Evolutionary conservation across 129 eudicot genomes (phyloP).

Genomic region (Flaveria robusta): DNA sequence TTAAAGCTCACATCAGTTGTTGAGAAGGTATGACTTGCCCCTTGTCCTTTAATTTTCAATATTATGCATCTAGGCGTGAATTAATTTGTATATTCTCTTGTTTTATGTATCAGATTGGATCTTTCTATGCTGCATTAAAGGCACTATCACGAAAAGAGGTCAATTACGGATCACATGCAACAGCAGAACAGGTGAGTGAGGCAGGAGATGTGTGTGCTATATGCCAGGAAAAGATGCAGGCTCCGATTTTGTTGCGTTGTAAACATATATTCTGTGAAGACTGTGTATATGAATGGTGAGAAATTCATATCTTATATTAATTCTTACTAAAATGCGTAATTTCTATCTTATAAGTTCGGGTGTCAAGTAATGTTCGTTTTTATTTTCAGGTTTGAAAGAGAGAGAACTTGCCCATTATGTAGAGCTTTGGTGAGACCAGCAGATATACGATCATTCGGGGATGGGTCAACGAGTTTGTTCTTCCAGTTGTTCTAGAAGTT

Average conservation of each 20-base stretch:
- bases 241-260: constrained; percentile 69
- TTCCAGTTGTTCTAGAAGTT: constrained; percentile 55
- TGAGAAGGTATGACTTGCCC: constrained; percentile 48
- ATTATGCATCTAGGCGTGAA: not conserved
- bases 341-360: not conserved
- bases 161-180: constrained; percentile 65
- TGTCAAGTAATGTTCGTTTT: not conserved
- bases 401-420: constrained; percentile 74
- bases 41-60: not conserved
- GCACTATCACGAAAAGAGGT: constrained; percentile 67
- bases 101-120: constrained; percentile 42
- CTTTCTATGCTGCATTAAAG: constrained; percentile 57
- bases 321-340: not conserved
- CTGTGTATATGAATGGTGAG: constrained; percentile 84
- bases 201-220: constrained; percentile 85
- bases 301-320: not conserved
- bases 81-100: not conserved
- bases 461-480: constrained; percentile 64
- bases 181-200: constrained; percentile 71
- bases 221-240: constrained; percentile 89
- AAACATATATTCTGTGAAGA: constrained; percentile 86
- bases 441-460: constrained; percentile 63
- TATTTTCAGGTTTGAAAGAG: constrained; percentile 68
- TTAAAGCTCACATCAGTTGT: constrained; percentile 69
- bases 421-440: constrained; percentile 76